Evolutionary conservation across 2,329 filamentous ascomycete species (phyloP).

Genomic region (Macroventuria anomochaeta): DNA sequence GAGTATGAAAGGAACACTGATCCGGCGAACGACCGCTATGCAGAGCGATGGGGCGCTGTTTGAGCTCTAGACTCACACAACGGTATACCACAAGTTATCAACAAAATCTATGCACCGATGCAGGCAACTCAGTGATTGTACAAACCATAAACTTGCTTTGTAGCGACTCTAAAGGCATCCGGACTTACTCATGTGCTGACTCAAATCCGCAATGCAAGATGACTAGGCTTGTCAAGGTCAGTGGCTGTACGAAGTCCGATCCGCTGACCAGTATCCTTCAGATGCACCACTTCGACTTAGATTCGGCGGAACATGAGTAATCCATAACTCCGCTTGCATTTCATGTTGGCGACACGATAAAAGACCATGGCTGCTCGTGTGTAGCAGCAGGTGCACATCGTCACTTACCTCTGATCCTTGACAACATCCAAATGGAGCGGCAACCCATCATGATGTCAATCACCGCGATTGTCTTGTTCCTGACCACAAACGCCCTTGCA

Average conservation of each 20-base stretch:
- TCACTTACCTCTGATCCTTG: not conserved
- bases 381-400: not conserved
- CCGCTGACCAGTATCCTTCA: not conserved
- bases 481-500: not conserved
- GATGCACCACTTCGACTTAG: not conserved
- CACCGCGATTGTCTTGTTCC: not conserved
- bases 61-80: constrained; percentile 1
- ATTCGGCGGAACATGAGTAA: not conserved
- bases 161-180: not conserved
- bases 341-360: not conserved
- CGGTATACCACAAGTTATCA: not conserved
- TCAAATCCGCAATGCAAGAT: not conserved
- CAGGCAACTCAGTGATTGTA: not conserved
- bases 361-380: not conserved
- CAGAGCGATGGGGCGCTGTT: constrained; percentile 45
- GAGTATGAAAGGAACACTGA: constrained; percentile 66
- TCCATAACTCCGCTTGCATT: not conserved
- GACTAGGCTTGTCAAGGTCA: too few relatives aligned
- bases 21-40: constrained; percentile 62
- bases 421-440: not conserved
- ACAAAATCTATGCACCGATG: not conserved
- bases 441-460: not conserved
- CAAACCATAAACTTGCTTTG: not conserved
- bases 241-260: not conserved
- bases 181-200: not conserved